Percentiles rank a stretch among this genome's conserved stretches.
phyloP scores from a whole-genome alignment of 202 grass and related monocot genomes.

The Zoysia matrella region DNA sequence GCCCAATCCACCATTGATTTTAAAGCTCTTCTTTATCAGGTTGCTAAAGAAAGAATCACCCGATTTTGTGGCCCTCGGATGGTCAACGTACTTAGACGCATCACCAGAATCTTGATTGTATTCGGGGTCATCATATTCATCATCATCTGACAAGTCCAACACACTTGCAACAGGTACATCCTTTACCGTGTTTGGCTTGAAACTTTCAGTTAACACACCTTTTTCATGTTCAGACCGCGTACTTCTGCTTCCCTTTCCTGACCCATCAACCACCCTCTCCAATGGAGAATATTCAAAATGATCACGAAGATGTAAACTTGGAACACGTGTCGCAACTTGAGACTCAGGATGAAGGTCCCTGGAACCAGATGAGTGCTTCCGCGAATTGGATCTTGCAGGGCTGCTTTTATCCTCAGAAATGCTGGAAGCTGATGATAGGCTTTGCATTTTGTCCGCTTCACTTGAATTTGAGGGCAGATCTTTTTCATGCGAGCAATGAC shows the following conservation, averaged over 20 bases:
- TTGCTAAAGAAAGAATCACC: conserved; percentile 70
- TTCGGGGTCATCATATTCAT: conserved; percentile 55
- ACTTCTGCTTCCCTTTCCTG: conserved; percentile 78
- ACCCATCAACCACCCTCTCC: conserved; percentile 69
- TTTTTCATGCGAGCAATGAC: conserved; percentile 58
- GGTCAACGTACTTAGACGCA: conserved; percentile 33
- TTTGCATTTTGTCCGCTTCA: conserved; percentile 59
- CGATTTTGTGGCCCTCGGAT: conserved; percentile 43
- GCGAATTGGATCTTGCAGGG: conserved; percentile 50
- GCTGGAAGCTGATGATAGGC: conserved; percentile 57
- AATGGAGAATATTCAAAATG: conserved; percentile 76
- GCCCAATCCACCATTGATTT: conserved; percentile 51
- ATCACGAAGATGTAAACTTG: conserved; percentile 81
- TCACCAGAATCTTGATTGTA: conserved; percentile 56
- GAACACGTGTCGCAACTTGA: conserved; percentile 55
- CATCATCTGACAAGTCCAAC: conserved; percentile 62
- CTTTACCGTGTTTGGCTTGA: conserved; percentile 67
- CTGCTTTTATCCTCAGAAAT: conserved; percentile 64
- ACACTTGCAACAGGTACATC: conserved; percentile 68
- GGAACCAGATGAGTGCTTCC: conserved; percentile 53
- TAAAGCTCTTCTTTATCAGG: conserved; percentile 84
- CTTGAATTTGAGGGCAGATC: conserved; percentile 57
- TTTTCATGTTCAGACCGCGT: conserved; percentile 66
- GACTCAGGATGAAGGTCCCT: conserved; percentile 50
- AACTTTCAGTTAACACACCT: conserved; percentile 68